Percentiles rank a stretch among this genome's conserved stretches.
phyloP scores from a whole-genome alignment of 306 rosid genomes.

The Ormosia semicastrata region DNA sequence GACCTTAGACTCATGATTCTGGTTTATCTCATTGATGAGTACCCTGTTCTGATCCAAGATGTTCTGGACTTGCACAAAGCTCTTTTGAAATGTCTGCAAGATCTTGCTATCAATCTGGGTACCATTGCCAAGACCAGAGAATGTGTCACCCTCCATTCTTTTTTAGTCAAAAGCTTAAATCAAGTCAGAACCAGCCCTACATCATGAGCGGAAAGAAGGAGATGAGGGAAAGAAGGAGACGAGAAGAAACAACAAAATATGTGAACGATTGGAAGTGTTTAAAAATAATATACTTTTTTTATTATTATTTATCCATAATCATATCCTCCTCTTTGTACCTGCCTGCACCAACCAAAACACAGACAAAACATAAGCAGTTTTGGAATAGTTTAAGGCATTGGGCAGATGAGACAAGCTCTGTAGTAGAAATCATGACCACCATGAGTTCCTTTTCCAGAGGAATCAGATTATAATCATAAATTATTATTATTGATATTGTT shows the following conservation, averaged over 20 bases:
- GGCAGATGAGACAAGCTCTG: conserved; percentile 78
- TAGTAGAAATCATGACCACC: conserved; percentile 74
- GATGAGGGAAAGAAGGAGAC: background rate
- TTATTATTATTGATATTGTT: background rate
- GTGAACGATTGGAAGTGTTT: conserved; percentile 10
- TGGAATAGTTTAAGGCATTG: conserved; percentile 54
- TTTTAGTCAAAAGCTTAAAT: conserved; percentile 26
- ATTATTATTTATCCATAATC: conserved; percentile 44
- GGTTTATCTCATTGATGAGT: conserved; percentile 93
- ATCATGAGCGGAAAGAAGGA: conserved; percentile 28
- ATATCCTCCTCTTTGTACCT: conserved; percentile 54
- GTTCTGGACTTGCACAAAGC: conserved; percentile 85
- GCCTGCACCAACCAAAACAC: conserved; percentile 54
- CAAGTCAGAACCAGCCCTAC: conserved; percentile 58
- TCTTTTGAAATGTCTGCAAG: conserved; percentile 78
- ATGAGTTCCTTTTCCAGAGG: conserved; percentile 50
- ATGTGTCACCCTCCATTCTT: conserved; percentile 90
- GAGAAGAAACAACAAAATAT: conserved; percentile 24
- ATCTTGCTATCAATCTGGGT: conserved; percentile 69
- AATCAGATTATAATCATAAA: conserved; percentile 44
- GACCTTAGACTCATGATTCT: conserved; percentile 90
- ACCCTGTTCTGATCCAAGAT: conserved; percentile 91
- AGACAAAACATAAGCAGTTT: conserved; percentile 62
- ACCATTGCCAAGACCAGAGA: conserved; percentile 64
- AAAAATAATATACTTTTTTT: background rate